Base-by-base conservation (phyloP, 2,329 filamentous ascomycete genomes). In the Myriosclerotinia duriaeana region DNA sequence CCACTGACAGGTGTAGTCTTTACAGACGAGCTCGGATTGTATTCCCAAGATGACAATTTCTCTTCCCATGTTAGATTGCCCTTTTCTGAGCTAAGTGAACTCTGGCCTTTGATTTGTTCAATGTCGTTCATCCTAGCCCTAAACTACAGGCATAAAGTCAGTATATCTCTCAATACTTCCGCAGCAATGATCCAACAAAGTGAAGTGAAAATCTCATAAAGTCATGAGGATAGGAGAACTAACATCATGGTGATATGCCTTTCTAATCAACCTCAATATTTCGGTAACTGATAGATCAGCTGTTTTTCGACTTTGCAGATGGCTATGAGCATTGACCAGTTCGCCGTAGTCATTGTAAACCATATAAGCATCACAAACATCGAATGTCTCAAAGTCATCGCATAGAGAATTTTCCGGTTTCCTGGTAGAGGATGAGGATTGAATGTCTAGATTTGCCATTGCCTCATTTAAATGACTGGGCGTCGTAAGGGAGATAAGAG, bases 261-360 rank as follows among this genome's bases (percentile, higher is more conserved):
- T 75, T 53, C 69, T 70, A 48, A 75, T 72, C 5, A 72, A 64
- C 67, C 73, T 68, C 12, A 76, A 44, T 38, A 72, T 59, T 42
- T 74, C 67, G 1, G 66, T 71, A 5, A 69, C 59, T 53, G 53
- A 73, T 66, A 74, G 59, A 12, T 74, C 67, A 11, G 64, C 59
- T 1, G 71, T 61, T 14, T 60, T 62, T 22, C 54, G 69, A 12
- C 64, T 53, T 12, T 58, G 34, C 4, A 61, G 44, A 15, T 72
- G 20, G n/a, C 61, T 60, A 15, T 67, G 56, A 46, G 70, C 66
- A 53, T 70, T 48, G 12, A 76, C 69, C 11, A 76, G 63, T 54
- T 74, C 71, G 8, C 74, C 74, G 66, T 73, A 74, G 54, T 75
- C 71, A 58, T 76, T 75, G 38, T 76, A 76, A 5, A 67, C 69